Evolutionary conservation across 352 stramenopile genomes (phyloP).

Genomic region (Globisporangium radiosum): DNA sequence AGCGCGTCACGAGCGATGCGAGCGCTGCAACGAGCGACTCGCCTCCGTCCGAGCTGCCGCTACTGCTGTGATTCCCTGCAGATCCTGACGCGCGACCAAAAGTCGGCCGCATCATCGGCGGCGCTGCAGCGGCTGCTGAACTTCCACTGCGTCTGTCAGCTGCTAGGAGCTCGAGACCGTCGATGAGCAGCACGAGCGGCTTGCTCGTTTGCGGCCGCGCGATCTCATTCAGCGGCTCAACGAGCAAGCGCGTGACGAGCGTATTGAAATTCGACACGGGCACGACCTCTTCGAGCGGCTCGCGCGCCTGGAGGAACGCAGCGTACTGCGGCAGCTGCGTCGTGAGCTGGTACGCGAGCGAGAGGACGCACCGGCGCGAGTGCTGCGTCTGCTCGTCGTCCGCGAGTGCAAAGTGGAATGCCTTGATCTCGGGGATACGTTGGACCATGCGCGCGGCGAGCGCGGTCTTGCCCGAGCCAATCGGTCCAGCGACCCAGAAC

Average conservation of each 20-base stretch:
- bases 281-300: slow-evolving; percentile 69
- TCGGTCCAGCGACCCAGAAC: slow-evolving; percentile 70
- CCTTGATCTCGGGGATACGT: slow-evolving; percentile 54
- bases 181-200: slow-evolving; percentile 53
- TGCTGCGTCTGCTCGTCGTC: slow-evolving; percentile 77
- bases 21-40: slow-evolving; percentile 61
- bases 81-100: slow-evolving; percentile 12
- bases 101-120: slow-evolving; percentile 8
- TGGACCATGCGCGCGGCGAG: slow-evolving; percentile 63
- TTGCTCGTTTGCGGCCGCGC: slow-evolving; percentile 39
- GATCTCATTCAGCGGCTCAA: slow-evolving; percentile 64
- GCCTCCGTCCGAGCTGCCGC: slow-evolving; percentile 12
- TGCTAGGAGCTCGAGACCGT: slow-evolving; percentile 47
- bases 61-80: not conserved
- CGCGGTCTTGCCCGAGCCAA: slow-evolving; percentile 62
- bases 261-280: slow-evolving; percentile 58
- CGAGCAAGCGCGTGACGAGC: slow-evolving; percentile 42
- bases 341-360: slow-evolving; percentile 65
- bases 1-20: slow-evolving; percentile 33
- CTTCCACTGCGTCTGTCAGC: not conserved
- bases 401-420: slow-evolving; percentile 66
- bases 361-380: slow-evolving; percentile 54
- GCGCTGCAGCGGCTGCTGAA: slow-evolving; percentile 9
- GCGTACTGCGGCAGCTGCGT: slow-evolving; percentile 68
- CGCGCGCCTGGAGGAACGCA: slow-evolving; percentile 54